Conservation (phyloP, 108 stramenopile species). For the Nitzschia putrida region DNA sequence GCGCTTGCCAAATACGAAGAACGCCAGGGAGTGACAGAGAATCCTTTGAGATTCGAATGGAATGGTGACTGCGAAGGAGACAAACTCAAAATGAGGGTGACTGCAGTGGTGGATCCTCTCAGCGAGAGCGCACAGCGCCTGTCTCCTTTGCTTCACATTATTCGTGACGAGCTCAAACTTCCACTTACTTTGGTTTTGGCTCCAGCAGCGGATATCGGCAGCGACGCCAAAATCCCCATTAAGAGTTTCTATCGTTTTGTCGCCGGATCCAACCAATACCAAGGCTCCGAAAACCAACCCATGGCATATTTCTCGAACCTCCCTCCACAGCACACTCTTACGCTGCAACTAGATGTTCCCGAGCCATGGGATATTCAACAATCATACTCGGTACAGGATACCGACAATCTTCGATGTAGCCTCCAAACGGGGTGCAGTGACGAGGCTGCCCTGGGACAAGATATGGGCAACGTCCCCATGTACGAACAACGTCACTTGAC, state of each 20-base stretch:
- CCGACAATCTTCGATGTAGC: constrained; percentile 94
- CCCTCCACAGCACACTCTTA: constrained; percentile 87
- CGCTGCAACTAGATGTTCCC: constrained; percentile 93
- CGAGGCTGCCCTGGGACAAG: constrained; percentile 34
- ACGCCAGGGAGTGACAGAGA: constrained; percentile 24
- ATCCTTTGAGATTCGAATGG: constrained; percentile 67
- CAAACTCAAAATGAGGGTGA: constrained; percentile 39
- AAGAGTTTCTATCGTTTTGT: constrained; percentile 94
- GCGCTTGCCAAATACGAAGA: constrained; percentile 20
- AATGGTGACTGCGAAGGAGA: constrained; percentile 35
- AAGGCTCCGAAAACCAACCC: constrained; percentile 41
- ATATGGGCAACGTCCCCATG: constrained; percentile 5
- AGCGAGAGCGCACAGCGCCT: constrained; percentile 88
- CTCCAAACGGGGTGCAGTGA: constrained; percentile 66
- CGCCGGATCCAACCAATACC: constrained; percentile 59
- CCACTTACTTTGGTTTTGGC: constrained; percentile 65
- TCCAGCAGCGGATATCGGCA: constrained; percentile 63
- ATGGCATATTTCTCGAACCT: constrained; percentile 80
- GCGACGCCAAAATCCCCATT: constrained; percentile 75
- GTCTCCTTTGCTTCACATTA: constrained; percentile 67
- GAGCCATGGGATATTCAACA: constrained; percentile 97
- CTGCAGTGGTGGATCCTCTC: constrained; percentile 86
- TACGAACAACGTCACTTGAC: constrained; percentile 45
- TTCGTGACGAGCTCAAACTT: constrained; percentile 80
- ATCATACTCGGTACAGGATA: constrained; percentile 80